Base-by-base conservation (phyloP, 2,329 filamentous ascomycete genomes). In the Chalara sp. region DNA sequence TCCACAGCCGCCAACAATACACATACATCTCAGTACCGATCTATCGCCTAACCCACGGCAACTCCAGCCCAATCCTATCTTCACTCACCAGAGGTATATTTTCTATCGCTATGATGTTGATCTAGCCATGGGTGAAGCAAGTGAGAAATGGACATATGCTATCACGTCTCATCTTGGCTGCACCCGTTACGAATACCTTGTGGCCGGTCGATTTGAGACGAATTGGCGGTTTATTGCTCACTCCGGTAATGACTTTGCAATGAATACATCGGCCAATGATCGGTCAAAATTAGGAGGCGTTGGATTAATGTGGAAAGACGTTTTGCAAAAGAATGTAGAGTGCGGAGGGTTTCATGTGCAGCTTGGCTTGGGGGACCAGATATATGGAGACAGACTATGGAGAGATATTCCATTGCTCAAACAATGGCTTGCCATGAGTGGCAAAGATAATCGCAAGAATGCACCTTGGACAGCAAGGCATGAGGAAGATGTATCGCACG, bases 271-370 rank as follows among this genome's bases (percentile, higher is more conserved):
- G 55, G 85, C 90, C 49, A 89, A 86, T 54, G 93, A 99, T 61
- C 81, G 92, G 42, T 81, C 84, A 32, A 88, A 86, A 61, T 78
- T 97, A 1, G 93, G 93, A 32, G 93, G 93, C 1, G 80, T 95
- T 1, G 89, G 91, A 0, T 88, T 93, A 65, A 95, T 99, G 92
- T 99, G 93, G 93, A 97, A 96, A 64, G 93, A 99, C 62, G 91
- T 99, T 31, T 77, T 99, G 65, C 90, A 96, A 70, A 96, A 96
- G 76, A 95, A 99, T 62, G 83, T 91, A 31, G 93, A 99, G 61
- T 96, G 91, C 60, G 90, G 91, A 50, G 93, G 93, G 1, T 99
- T 97, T 68, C 93, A 99, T 63, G 85, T 89, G 6, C 93, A 99
- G 64, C 76, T 99, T 6, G 93, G 92, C 11, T 73, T 96, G 5